Evolutionary conservation across 2,329 filamentous ascomycete genomes (phyloP).

Genomic region (Tricladium varicosporioides): DNA sequence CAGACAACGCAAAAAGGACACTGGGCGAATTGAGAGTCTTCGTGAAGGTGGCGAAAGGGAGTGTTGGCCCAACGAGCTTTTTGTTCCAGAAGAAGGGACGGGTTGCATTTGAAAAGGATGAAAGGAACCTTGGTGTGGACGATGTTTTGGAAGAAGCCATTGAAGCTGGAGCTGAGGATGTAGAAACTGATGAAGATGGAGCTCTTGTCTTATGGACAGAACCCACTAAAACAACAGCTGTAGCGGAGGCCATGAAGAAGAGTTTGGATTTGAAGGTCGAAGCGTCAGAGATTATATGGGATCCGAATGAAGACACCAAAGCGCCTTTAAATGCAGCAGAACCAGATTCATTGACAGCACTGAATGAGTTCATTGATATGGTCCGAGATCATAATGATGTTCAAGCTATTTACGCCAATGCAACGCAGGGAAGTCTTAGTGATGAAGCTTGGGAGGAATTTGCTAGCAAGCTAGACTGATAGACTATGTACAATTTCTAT

Average conservation of each 20-base stretch:
- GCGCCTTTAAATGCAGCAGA: constrained; percentile 57
- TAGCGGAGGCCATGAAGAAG: constrained; percentile 62
- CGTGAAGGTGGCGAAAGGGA: constrained; percentile 71
- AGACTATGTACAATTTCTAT: constrained; percentile 16
- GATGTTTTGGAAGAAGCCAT: constrained; percentile 78
- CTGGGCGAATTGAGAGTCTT: constrained; percentile 70
- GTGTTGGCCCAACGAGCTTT: constrained; percentile 72
- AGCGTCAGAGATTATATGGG: constrained; percentile 80
- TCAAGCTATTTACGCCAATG: constrained; percentile 77
- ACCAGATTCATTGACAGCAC: constrained; percentile 46
- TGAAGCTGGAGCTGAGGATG: constrained; percentile 77
- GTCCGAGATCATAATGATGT: constrained; percentile 70
- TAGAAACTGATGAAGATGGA: constrained; percentile 66
- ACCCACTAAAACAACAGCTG: constrained; percentile 60
- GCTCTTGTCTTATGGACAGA: constrained; percentile 70
- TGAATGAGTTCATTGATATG: constrained; percentile 58
- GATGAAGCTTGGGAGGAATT: constrained; percentile 55
- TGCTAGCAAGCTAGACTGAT: constrained; percentile 49
- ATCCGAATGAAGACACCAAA: constrained; percentile 76
- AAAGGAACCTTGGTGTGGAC: constrained; percentile 51
- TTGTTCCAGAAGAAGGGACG: constrained; percentile 81
- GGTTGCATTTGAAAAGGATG: constrained; percentile 64
- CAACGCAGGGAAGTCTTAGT: constrained; percentile 46
- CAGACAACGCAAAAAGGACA: constrained; percentile 73
- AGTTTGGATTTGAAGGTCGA: constrained; percentile 65